These are phyloP conservation scores for Pseudogymnoascus sp. DNA, from an alignment of 2,329 filamentous ascomycete genomes.

Conservation along the genomic window DNA sequence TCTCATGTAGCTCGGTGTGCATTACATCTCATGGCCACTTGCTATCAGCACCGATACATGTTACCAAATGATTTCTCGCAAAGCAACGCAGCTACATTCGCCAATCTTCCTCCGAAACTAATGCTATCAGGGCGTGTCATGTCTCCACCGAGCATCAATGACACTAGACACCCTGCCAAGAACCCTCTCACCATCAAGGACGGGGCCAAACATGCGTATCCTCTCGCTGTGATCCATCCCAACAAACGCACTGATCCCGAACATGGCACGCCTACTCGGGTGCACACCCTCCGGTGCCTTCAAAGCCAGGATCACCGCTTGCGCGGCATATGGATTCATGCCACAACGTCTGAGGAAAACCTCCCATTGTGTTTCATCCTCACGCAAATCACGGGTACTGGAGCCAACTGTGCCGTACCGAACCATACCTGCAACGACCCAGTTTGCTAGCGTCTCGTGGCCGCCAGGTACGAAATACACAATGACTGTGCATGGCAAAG, in stretches of 20 bases:
- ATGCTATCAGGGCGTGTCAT: constrained; percentile 15
- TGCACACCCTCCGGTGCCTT: constrained; percentile 29
- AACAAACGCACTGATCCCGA: constrained; percentile 49
- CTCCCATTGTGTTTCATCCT: constrained; percentile 62
- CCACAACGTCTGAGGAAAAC: constrained; percentile 58
- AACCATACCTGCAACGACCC: constrained; percentile 48
- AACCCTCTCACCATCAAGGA: constrained; percentile 49
- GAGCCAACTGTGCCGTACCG: constrained; percentile 32
- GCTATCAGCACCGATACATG: not conserved
- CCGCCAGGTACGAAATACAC: constrained; percentile 46
- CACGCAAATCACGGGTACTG: constrained; percentile 32
- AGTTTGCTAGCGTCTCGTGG: constrained; percentile 43
- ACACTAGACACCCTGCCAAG: constrained; percentile 44
- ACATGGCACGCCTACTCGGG: constrained; percentile 23
- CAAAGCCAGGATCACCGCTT: constrained; percentile 50
- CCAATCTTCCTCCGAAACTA: constrained; percentile 12
- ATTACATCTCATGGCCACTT: constrained; percentile 8
- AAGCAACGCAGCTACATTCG: not conserved
- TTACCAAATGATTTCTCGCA: not conserved
- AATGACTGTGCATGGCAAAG: constrained; percentile 34
- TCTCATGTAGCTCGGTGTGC: not conserved
- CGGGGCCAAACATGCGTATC: constrained; percentile 39
- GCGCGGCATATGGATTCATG: constrained; percentile 66
- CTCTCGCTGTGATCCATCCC: constrained; percentile 48
- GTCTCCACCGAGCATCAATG: constrained; percentile 45